Base-by-base conservation (phyloP, 139 green algal genomes). In the Closterium sp. region DNA sequence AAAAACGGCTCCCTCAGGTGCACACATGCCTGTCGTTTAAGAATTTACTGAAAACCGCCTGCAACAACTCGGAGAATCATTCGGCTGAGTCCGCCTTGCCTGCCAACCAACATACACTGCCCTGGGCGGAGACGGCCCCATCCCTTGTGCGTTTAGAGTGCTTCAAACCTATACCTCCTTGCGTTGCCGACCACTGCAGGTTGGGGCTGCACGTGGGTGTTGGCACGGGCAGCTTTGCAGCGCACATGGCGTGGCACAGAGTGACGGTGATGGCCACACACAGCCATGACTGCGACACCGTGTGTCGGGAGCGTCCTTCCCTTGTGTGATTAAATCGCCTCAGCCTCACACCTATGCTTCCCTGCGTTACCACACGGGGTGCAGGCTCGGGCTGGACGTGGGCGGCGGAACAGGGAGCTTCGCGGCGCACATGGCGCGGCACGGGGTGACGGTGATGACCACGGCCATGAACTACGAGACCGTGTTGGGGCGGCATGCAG, bases 1-100 rank as follows among this genome's bases (percentile, higher is more conserved):
- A 89, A 89, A 28, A 89, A 89, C 29, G 87, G 87, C 9, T 73
- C 87, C 27, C 87, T 89, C 21, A 89, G 87, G 87, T 87, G 84
- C 10, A 10, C 50, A 19, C 32, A 3, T 38, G 32, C 32, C 32
- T 38, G 32, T 38, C 3, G 32, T 38, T 38, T 38, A 3, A 2
- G 32, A 38, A 3, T 38, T 38, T 7, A 38, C n/a, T n/a, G 3
- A 38, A 3, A 38, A 38, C 32, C 2, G 32, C 32, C 2, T 38
- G 32, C 32, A 7, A 3, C 32, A 38, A 38, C 3, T 7, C 3
- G 32, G 3, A 38, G 32, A 38, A 3, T 38, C 2, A 3, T 38
- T 38, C 32, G 3, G 32, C 32, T 3, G 32, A 38, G 32, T 38
- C 32, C 3, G 32, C 32, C 32, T 38, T 2, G 32, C 2, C 32